Evolutionary conservation across 768 basidiomycete genomes (phyloP).

Genomic region (Boletus edulis): DNA sequence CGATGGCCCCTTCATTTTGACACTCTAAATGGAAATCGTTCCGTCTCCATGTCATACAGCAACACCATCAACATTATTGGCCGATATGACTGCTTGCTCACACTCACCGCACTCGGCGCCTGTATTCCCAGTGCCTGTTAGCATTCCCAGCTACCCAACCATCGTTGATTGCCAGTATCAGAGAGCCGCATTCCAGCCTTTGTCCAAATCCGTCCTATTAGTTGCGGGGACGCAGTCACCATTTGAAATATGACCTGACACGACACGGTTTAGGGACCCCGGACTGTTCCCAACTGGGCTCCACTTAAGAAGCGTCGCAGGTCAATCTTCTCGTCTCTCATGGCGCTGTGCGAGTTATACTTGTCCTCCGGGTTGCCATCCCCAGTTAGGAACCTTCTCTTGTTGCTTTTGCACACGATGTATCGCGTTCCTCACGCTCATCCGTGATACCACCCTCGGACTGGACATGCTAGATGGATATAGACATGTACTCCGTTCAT

Average conservation of each 20-base stretch:
- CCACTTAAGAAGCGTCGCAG: constrained; percentile 9
- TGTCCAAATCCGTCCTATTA: constrained; percentile 17
- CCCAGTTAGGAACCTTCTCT: constrained; percentile 17
- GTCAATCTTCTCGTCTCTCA: constrained; percentile 18
- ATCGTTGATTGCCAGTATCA: constrained; percentile 19
- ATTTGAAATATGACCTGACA: constrained; percentile 18
- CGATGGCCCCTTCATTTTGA: constrained; percentile 26
- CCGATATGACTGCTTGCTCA: constrained; percentile 14
- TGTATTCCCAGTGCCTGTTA: not conserved
- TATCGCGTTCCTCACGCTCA: constrained; percentile 20
- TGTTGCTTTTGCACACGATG: constrained; percentile 17
- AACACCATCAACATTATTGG: constrained; percentile 18
- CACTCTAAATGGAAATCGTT: constrained; percentile 23
- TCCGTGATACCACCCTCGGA: constrained; percentile 13
- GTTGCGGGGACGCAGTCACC: constrained; percentile 13
- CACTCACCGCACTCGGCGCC: not conserved
- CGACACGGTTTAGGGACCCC: constrained; percentile 16
- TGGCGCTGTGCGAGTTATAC: constrained; percentile 17
- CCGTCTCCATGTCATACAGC: constrained; percentile 23
- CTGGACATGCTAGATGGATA: constrained; percentile 7
- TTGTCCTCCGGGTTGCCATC: constrained; percentile 20
- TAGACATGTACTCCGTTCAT: not conserved
- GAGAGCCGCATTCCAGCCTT: constrained; percentile 11
- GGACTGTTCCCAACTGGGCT: not conserved
- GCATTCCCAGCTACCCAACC: not conserved